Percentiles rank a stretch among this genome's conserved stretches.
These are phyloP conservation scores for Kwoniella sp. DNA, from an alignment of 768 basidiomycete species.

Conservation along the genomic window DNA sequence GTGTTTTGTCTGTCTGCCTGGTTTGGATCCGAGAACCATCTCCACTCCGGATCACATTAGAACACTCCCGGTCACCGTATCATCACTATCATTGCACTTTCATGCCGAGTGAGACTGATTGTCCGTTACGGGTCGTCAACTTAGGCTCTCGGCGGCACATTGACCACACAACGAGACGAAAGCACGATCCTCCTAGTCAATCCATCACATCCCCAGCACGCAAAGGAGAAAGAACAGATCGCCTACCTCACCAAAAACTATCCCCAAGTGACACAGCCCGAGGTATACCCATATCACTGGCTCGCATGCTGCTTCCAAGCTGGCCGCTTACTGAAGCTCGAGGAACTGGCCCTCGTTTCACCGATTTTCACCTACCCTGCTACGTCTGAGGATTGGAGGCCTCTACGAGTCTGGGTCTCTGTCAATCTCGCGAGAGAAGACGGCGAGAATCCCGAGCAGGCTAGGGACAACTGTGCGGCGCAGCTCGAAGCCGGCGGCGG, in stretches of 20 bases:
- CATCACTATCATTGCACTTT: too few relatives aligned
- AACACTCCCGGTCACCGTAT: too few relatives aligned
- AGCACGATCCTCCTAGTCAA: constrained; percentile 32
- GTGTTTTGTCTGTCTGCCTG: too few relatives aligned
- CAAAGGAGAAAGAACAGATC: constrained; percentile 17
- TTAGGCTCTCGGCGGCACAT: constrained; percentile 22
- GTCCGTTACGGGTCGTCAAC: not conserved
- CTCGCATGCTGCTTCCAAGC: constrained; percentile 19
- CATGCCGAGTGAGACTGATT: too few relatives aligned
- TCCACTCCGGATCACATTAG: too few relatives aligned
- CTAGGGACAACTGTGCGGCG: constrained; percentile 10
- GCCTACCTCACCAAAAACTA: constrained; percentile 13
- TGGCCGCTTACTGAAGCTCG: not conserved
- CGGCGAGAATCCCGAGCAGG: constrained; percentile 27
- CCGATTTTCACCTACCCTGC: constrained; percentile 33
- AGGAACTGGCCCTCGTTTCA: constrained; percentile 1
- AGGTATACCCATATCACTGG: constrained; percentile 39
- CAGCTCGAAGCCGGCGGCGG: constrained; percentile 30
- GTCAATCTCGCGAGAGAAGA: constrained; percentile 30
- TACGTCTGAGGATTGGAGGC: constrained; percentile 13
- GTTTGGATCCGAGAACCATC: too few relatives aligned
- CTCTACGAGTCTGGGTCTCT: constrained; percentile 42
- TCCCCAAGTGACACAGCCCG: constrained; percentile 21
- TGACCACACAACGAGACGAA: constrained; percentile 10
- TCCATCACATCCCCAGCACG: constrained; percentile 16